These are phyloP conservation scores for Eucalyptus globulus DNA, from an alignment of 345 rosid genomes.

Conservation along the genomic window DNA sequence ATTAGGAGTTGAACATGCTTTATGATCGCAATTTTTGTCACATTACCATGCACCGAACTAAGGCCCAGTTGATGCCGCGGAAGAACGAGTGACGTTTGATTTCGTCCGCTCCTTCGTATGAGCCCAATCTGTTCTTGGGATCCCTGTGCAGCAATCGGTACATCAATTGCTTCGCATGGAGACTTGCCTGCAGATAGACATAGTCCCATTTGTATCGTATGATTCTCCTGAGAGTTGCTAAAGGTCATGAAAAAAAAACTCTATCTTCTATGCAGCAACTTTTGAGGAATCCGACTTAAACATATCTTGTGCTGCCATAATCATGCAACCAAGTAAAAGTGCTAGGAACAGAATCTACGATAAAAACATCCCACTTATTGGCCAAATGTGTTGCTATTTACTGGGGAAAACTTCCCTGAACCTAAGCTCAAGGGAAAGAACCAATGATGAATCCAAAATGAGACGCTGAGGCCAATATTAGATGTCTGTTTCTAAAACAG, in stretches of 20 bases:
- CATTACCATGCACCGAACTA: conserved; percentile 79
- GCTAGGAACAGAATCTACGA: background rate
- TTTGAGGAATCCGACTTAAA: background rate
- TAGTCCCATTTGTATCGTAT: background rate
- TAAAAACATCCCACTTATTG: background rate
- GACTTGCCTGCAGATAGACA: conserved; percentile 43
- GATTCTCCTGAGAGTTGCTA: background rate
- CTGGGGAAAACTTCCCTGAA: background rate
- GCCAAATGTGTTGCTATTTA: background rate
- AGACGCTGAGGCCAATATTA: background rate
- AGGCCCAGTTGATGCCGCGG: conserved; percentile 77
- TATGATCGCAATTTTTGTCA: background rate
- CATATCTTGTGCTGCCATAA: background rate
- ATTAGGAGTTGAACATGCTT: background rate
- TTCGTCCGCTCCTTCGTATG: conserved; percentile 77
- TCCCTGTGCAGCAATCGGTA: conserved; percentile 70
- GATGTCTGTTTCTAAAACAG: background rate
- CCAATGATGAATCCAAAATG: background rate
- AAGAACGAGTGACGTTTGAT: conserved; percentile 80
- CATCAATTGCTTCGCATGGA: conserved; percentile 69
- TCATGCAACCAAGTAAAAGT: background rate
- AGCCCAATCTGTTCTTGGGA: conserved; percentile 74
- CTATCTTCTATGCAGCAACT: background rate
- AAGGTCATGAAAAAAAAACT: background rate
- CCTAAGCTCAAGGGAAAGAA: background rate